A percentile compares a stretch with the other conserved stretches of the same genome.
These are phyloP conservation scores for Cladosporium oxysporum DNA, from an alignment of 2,329 filamentous ascomycete genomes.

Conservation along the genomic window DNA sequence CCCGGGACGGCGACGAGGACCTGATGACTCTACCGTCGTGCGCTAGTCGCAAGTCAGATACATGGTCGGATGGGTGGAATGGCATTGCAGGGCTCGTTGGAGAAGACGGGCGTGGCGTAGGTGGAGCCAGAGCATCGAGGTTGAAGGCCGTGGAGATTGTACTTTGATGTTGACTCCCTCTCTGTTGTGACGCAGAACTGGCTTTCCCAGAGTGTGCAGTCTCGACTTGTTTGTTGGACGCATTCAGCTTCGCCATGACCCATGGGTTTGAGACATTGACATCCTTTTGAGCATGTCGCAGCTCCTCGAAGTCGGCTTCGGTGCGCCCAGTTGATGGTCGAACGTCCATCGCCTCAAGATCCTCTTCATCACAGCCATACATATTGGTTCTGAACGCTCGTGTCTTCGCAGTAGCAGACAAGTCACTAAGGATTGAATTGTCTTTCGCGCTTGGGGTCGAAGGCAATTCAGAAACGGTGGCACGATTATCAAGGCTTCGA, in stretches of 20 bases:
- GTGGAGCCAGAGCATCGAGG: slow-evolving; percentile 21
- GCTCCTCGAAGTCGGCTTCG: slow-evolving; percentile 35
- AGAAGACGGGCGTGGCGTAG: slow-evolving; percentile 37
- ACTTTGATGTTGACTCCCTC: too few relatives aligned
- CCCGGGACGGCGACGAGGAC: background rate
- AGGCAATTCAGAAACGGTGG: background rate
- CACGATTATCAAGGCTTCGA: background rate
- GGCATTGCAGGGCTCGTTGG: slow-evolving; percentile 25
- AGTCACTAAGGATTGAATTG: background rate
- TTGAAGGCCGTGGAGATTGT: background rate
- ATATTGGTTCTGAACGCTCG: slow-evolving; percentile 34
- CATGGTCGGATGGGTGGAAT: slow-evolving; percentile 29
- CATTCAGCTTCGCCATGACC: slow-evolving; percentile 52
- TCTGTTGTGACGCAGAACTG: background rate
- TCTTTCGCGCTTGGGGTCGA: background rate
- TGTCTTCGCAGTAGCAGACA: background rate
- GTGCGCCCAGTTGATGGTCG: slow-evolving; percentile 24
- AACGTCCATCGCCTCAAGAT: slow-evolving; percentile 28
- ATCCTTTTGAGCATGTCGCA: slow-evolving; percentile 36
- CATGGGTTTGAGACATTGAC: slow-evolving; percentile 49
- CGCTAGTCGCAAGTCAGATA: slow-evolving; percentile 26
- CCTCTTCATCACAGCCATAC: slow-evolving; percentile 41
- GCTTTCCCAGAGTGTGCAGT: background rate
- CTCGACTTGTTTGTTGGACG: slow-evolving; percentile 16
- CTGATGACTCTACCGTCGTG: slow-evolving; percentile 27